Evolutionary conservation across 164 flowering plant species (phyloP).

Genomic region (Annona cherimola): DNA sequence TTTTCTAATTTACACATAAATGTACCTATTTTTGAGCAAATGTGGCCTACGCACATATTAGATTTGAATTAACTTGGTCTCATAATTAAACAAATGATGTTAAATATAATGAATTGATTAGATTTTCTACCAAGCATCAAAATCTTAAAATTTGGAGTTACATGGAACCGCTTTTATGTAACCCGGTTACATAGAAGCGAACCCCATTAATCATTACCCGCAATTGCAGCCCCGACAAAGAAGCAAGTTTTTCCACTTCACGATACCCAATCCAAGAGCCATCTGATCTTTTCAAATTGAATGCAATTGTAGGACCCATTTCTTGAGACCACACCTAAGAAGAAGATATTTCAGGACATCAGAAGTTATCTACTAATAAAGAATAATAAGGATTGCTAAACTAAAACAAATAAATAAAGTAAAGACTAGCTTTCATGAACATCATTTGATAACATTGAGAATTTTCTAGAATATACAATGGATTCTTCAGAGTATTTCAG

Average conservation of each 20-base stretch:
- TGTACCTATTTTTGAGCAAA: too few species aligned
- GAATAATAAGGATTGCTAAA: neutral
- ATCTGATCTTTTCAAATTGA: slow-evolving; percentile 82
- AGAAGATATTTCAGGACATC: neutral
- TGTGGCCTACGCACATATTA: too few species aligned
- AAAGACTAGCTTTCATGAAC: neutral
- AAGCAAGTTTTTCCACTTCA: slow-evolving; percentile 95
- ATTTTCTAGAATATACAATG: neutral
- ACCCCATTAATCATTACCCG: slow-evolving; percentile 45
- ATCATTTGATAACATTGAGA: neutral
- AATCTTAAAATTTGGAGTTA: too few species aligned
- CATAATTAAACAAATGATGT: too few species aligned
- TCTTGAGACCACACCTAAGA: slow-evolving; percentile 32
- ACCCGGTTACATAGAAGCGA: too few species aligned
- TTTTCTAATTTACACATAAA: too few species aligned
- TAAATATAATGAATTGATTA: too few species aligned
- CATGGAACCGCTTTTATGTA: too few species aligned
- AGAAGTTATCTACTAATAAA: neutral
- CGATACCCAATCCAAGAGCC: slow-evolving; percentile 90
- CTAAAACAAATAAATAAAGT: neutral
- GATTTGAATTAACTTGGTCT: too few species aligned
- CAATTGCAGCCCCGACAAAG: slow-evolving; percentile 80
- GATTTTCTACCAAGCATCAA: too few species aligned
- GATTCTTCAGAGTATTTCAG: too few species aligned
- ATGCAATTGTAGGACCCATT: slow-evolving; percentile 65